A percentile compares a stretch with the other conserved stretches of the same genome.
Conservation (phyloP, 2,329 filamentous ascomycete genomes). For the Paraphaeosphaeria minitans region DNA sequence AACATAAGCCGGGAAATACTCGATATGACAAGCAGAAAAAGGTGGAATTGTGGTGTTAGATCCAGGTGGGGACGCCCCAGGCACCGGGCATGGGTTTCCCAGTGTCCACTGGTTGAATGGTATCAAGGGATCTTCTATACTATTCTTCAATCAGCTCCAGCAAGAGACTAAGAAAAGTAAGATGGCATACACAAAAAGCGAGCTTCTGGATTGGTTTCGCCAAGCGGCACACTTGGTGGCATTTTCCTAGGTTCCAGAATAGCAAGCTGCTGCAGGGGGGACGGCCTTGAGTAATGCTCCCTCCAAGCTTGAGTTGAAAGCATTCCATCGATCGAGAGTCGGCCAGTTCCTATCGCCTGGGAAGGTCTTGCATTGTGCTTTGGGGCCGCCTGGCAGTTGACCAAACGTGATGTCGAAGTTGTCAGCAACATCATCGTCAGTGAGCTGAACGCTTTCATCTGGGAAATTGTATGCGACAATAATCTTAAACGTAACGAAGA, state of each 20-base stretch:
- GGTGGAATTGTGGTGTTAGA: slow-evolving; percentile 12
- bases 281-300: slow-evolving; percentile 30
- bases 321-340: slow-evolving; percentile 25
- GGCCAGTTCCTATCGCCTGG: slow-evolving; percentile 34
- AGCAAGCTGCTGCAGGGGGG: slow-evolving; percentile 36
- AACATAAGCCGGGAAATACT: slow-evolving; percentile 30
- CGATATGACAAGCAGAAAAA: slow-evolving; percentile 25
- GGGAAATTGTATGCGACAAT: slow-evolving; percentile 28
- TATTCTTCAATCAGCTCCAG: slow-evolving; percentile 11
- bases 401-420: slow-evolving; percentile 34
- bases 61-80: slow-evolving; percentile 4
- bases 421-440: slow-evolving; percentile 24
- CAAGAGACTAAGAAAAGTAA: not conserved
- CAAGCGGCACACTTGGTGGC: slow-evolving; percentile 21
- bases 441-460: slow-evolving; percentile 29
- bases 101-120: slow-evolving; percentile 29
- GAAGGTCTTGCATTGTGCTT: slow-evolving; percentile 29
- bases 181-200: slow-evolving; percentile 26
- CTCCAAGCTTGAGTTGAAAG: slow-evolving; percentile 28
- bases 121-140: slow-evolving; percentile 32
- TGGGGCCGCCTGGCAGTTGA: slow-evolving; percentile 9
- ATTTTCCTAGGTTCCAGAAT: slow-evolving; percentile 27
- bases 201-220: slow-evolving; percentile 16
- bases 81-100: slow-evolving; percentile 25
- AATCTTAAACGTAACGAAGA: slow-evolving; percentile 1